Percentiles rank a stretch among this genome's conserved stretches.
Evolutionary conservation across 768 basidiomycete genomes (phyloP).

Genomic region (Multifurca ochricompacta): DNA sequence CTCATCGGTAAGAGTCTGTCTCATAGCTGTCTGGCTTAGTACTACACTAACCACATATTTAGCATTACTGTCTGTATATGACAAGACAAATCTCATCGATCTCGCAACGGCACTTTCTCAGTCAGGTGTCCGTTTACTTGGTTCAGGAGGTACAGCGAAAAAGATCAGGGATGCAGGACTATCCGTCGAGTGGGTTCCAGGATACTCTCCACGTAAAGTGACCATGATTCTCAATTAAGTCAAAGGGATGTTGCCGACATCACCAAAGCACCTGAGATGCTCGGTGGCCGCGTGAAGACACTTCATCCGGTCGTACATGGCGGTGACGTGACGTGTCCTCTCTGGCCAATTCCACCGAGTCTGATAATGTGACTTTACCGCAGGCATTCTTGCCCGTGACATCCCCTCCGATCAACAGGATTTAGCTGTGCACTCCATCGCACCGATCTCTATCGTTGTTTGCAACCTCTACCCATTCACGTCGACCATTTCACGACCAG

Average conservation of each 20-base stretch:
- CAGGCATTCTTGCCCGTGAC: slow-evolving; percentile 89
- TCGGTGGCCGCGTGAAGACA: slow-evolving; percentile 96
- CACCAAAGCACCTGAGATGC: slow-evolving; percentile 98
- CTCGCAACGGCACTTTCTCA: slow-evolving; percentile 78
- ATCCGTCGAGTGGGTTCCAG: slow-evolving; percentile 67
- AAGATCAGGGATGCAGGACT: slow-evolving; percentile 93
- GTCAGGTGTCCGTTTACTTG: slow-evolving; percentile 80
- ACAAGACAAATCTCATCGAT: slow-evolving; percentile 85
- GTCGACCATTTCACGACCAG: slow-evolving; percentile 78
- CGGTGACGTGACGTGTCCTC: slow-evolving; percentile 62
- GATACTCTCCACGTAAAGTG: neutral
- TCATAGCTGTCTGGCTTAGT: neutral
- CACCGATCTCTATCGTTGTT: slow-evolving; percentile 92
- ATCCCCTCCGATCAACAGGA: slow-evolving; percentile 89
- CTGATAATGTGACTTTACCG: neutral
- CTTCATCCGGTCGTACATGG: slow-evolving; percentile 97
- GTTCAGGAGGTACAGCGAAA: slow-evolving; percentile 96
- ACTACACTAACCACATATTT: neutral
- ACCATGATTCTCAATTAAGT: neutral
- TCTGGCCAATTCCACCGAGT: neutral
- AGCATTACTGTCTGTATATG: slow-evolving; percentile 95
- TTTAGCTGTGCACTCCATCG: slow-evolving; percentile 73
- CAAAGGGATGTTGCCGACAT: slow-evolving; percentile 92
- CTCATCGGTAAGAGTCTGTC: slow-evolving; percentile 27
- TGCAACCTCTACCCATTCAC: slow-evolving; percentile 99